A percentile compares a stretch with the other conserved stretches of the same genome.
Evolutionary conservation across 495 filamentous ascomycete genomes (phyloP).

Genomic region (Podospora tetraspora): DNA sequence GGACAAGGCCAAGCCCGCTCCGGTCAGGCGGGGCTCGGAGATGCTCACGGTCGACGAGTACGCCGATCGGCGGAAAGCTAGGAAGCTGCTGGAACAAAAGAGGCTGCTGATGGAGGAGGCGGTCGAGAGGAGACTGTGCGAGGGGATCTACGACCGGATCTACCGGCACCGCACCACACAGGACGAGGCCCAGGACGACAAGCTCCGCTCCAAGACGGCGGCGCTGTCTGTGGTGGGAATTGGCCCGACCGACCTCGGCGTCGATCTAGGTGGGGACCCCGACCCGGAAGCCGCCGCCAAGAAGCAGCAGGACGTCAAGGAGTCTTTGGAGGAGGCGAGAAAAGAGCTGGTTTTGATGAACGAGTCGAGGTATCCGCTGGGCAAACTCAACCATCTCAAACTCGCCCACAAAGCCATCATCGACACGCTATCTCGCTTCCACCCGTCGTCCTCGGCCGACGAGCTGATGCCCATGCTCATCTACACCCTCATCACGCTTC

Average conservation of each 20-base stretch:
- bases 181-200: constrained; percentile 93
- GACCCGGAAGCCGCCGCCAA: constrained; percentile 49
- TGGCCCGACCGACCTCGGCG: constrained; percentile 75
- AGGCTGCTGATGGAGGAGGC: constrained; percentile 78
- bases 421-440: constrained; percentile 68
- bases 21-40: constrained; percentile 45
- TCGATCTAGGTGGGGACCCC: constrained; percentile 57
- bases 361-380: constrained; percentile 76
- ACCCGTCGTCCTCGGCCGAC: constrained; percentile 90
- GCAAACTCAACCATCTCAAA: constrained; percentile 86
- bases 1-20: constrained; percentile 39
- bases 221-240: constrained; percentile 87
- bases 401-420: constrained; percentile 90
- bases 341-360: constrained; percentile 77
- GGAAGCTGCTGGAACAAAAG: constrained; percentile 72
- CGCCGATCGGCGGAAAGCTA: constrained; percentile 67
- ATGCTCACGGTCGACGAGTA: constrained; percentile 91
- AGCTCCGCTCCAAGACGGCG: constrained; percentile 88
- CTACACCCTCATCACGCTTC: constrained; percentile 86
- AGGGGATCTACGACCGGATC: constrained; percentile 77
- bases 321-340: constrained; percentile 66
- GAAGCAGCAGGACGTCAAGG: constrained; percentile 65
- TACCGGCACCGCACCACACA: constrained; percentile 89
- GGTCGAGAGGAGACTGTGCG: constrained; percentile 81
- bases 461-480: constrained; percentile 96